Percentiles rank a stretch among this genome's conserved stretches.
Conservation (phyloP, 495 filamentous ascomycete genomes). For the Parathielavia appendiculata region DNA sequence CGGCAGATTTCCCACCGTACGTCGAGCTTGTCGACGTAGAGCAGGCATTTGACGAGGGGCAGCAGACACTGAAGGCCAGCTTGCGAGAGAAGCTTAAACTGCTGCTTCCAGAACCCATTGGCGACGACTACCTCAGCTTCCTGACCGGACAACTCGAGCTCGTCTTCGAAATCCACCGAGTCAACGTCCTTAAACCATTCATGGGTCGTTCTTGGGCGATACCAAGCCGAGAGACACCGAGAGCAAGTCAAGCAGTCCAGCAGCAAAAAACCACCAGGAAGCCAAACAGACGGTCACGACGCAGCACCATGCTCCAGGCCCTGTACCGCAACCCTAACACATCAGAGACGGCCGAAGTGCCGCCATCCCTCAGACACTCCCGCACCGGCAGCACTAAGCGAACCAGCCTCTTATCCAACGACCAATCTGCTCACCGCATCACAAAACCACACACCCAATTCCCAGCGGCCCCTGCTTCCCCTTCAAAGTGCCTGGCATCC, state of each 20-base stretch:
- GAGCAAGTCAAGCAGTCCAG: background rate
- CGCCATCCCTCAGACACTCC: background rate
- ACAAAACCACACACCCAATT: too few relatives aligned
- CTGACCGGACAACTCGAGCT: conserved; percentile 28
- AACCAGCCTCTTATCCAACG: too few relatives aligned
- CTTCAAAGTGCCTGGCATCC: too few relatives aligned
- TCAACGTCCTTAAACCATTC: conserved; percentile 25
- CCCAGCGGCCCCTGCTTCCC: too few relatives aligned
- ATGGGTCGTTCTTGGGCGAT: background rate
- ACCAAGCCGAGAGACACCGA: background rate
- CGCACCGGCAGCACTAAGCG: background rate
- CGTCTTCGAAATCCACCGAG: conserved; percentile 29
- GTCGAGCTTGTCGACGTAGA: conserved; percentile 30
- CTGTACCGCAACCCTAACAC: background rate
- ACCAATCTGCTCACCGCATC: too few relatives aligned
- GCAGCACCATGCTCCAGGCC: conserved; percentile 8
- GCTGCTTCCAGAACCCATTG: conserved; percentile 20
- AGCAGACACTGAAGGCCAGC: conserved; percentile 23
- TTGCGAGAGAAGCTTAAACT: conserved; percentile 29
- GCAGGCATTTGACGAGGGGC: conserved; percentile 24
- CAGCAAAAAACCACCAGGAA: background rate
- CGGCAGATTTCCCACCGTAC: conserved; percentile 25
- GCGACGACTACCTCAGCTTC: conserved; percentile 26
- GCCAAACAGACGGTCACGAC: conserved; percentile 13
- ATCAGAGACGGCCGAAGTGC: background rate